These are phyloP conservation scores for Boletus bicolor DNA, from an alignment of 768 basidiomycete species.

Conservation along the genomic window DNA sequence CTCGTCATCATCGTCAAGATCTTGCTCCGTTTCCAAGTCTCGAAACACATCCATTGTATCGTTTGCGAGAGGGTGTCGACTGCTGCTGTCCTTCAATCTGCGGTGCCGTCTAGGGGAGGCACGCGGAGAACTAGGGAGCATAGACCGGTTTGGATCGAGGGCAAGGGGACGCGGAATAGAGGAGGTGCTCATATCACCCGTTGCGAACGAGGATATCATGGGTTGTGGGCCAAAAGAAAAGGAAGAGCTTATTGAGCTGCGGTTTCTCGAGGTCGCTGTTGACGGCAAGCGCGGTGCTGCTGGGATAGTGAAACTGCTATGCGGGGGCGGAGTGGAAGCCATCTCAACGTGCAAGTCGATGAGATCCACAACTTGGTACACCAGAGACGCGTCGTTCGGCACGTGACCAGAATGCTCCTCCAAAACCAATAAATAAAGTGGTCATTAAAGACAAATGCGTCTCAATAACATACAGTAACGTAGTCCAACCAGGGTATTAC, in stretches of 20 bases:
- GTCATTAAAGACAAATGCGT: background rate
- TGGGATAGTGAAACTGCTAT: constrained; percentile 40
- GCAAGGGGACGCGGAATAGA: constrained; percentile 54
- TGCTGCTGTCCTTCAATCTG: constrained; percentile 51
- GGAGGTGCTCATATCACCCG: constrained; percentile 58
- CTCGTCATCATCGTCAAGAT: constrained; percentile 59
- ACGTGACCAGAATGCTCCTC: constrained; percentile 14
- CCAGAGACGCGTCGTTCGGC: constrained; percentile 10
- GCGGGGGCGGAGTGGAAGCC: constrained; percentile 50
- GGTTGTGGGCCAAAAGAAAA: constrained; percentile 83
- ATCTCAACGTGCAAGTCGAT: constrained; percentile 14
- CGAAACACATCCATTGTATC: constrained; percentile 75
- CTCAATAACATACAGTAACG: background rate
- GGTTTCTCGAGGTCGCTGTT: constrained; percentile 52
- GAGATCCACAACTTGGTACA: background rate
- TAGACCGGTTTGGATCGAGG: constrained; percentile 78
- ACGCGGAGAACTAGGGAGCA: constrained; percentile 70
- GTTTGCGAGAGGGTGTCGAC: constrained; percentile 70
- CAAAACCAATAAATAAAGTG: too few relatives aligned
- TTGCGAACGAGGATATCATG: constrained; percentile 67
- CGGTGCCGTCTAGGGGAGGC: constrained; percentile 62
- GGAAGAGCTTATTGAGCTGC: constrained; percentile 71
- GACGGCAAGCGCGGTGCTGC: constrained; percentile 52
- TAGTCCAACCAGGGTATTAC: background rate
- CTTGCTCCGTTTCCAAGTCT: constrained; percentile 58